Evolutionary conservation across 176 grass and related monocot genomes (phyloP).

Genomic region (bread wheat (Triticum aestivum)): IWGSC_CS_RefSeq_v2.1 NC_057805.1:509922821-509923320

Average conservation of each 20-base stretch:
- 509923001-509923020: not conserved
- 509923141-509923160: too few species aligned
- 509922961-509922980: not conserved
- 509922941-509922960: not conserved
- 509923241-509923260: too few species aligned
- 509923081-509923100: too few species aligned
- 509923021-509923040: not conserved
- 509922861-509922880: constrained; percentile 99
- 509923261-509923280: not conserved
- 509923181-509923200: too few species aligned
- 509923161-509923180: too few species aligned
- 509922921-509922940: not conserved
- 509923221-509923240: too few species aligned
- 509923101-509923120: too few species aligned
- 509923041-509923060: not conserved
- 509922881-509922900: constrained; percentile 74
- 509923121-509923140: too few species aligned
- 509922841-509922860: constrained; percentile 78
- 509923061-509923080: too few species aligned
- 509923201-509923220: too few species aligned
- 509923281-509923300: not conserved
- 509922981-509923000: not conserved
- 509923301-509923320: not conserved
- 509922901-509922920: not conserved
- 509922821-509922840: constrained; percentile 89